Percentiles rank a stretch among this genome's conserved stretches.
Conservation (phyloP, 495 filamentous ascomycete genomes). For the Aspergillus avenaceus region DNA sequence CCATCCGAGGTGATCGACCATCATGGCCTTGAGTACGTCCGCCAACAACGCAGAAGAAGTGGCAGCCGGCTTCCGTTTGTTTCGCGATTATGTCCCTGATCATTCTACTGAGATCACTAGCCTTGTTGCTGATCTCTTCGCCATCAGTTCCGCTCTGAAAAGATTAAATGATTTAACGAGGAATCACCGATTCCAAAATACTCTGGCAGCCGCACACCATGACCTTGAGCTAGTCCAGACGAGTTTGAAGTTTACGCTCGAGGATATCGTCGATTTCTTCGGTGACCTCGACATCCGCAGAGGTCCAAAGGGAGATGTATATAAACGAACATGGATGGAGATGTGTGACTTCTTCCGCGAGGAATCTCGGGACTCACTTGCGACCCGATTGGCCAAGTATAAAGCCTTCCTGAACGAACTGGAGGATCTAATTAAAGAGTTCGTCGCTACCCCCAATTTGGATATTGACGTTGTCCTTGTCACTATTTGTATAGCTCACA, state of each 20-base stretch:
- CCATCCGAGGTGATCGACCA: slow-evolving; percentile 6
- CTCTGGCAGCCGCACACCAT: slow-evolving; percentile 28
- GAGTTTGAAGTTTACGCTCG: slow-evolving; percentile 50
- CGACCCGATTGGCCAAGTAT: slow-evolving; percentile 51
- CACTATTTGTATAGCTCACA: background rate
- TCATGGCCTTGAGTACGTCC: slow-evolving; percentile 45
- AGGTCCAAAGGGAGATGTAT: slow-evolving; percentile 32
- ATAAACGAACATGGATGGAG: slow-evolving; percentile 50
- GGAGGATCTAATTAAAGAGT: slow-evolving; percentile 44
- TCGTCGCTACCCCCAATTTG: slow-evolving; percentile 10
- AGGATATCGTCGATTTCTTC: slow-evolving; percentile 50
- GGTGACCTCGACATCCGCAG: slow-evolving; percentile 36
- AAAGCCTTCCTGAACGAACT: slow-evolving; percentile 47
- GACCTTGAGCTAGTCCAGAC: slow-evolving; percentile 43
- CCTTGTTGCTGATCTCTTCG: slow-evolving; percentile 52
- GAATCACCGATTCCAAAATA: slow-evolving; percentile 27
- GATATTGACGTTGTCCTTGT: background rate
- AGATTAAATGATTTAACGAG: slow-evolving; percentile 38
- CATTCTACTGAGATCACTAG: slow-evolving; percentile 51
- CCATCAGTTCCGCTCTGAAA: slow-evolving; percentile 47
- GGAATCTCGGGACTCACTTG: slow-evolving; percentile 46
- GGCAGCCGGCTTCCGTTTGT: slow-evolving; percentile 48
- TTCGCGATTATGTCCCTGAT: slow-evolving; percentile 49
- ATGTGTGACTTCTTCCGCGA: slow-evolving; percentile 45
- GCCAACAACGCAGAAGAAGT: slow-evolving; percentile 51